These are phyloP conservation scores for Carex arenaria DNA, from an alignment of 202 grass and related monocot genomes.

Conservation along the genomic window DNA sequence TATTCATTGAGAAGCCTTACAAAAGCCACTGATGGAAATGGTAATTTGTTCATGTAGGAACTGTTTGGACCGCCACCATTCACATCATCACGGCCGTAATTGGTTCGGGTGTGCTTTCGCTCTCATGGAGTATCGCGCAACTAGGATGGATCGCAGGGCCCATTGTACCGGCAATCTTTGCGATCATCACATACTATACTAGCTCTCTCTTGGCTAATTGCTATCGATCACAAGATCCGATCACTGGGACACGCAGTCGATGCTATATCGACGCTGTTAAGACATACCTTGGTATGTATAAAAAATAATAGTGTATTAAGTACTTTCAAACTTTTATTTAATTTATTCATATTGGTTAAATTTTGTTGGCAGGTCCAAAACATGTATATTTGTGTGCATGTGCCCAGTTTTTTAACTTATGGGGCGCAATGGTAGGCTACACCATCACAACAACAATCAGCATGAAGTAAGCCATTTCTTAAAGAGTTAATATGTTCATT, in stretches of 20 bases:
- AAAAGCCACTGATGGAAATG: neutral
- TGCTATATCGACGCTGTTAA: conserved; percentile 26
- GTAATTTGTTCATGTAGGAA: conserved; percentile 21
- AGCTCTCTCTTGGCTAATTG: conserved; percentile 20
- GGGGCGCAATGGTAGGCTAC: conserved; percentile 37
- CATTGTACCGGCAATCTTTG: conserved; percentile 11
- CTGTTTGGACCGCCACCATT: conserved; percentile 32
- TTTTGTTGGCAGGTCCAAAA: conserved; percentile 18
- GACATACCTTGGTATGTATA: conserved; percentile 16
- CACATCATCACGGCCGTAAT: conserved; percentile 33
- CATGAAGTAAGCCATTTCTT: conserved; percentile 27
- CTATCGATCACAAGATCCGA: conserved; percentile 22
- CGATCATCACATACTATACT: conserved; percentile 31
- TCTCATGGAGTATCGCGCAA: conserved; percentile 34
- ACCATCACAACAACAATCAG: conserved; percentile 34
- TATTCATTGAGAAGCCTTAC: neutral
- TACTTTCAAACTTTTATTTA: neutral
- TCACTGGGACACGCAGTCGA: conserved; percentile 11
- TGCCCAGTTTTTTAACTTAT: conserved; percentile 26
- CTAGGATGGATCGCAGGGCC: conserved; percentile 33
- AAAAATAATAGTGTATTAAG: neutral
- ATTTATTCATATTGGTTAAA: neutral
- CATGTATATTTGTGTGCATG: conserved; percentile 28
- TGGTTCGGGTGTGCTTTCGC: conserved; percentile 20
- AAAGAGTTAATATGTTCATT: neutral